A percentile compares a stretch with the other conserved stretches of the same genome.
phyloP scores from a whole-genome alignment of 2,329 filamentous ascomycete species.

The Ciborinia camelliae region DNA sequence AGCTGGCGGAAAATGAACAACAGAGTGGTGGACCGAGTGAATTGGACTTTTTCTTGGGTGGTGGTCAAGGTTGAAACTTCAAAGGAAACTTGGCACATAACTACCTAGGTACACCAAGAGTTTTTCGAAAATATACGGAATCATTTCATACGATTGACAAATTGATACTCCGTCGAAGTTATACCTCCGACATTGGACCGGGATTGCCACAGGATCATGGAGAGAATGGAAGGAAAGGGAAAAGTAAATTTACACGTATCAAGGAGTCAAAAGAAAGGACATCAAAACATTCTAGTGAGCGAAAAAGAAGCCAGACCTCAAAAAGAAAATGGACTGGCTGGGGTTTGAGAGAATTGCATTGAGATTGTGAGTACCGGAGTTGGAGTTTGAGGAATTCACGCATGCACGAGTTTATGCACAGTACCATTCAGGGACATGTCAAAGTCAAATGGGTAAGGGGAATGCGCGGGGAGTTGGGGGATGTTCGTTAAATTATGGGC shows the following conservation, averaged over 20 bases:
- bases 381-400: neutral
- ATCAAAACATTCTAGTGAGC: neutral
- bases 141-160: constrained; percentile 7
- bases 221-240: neutral
- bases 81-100: neutral
- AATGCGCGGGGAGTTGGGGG: neutral
- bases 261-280: neutral
- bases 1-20: constrained; percentile 78
- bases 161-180: neutral
- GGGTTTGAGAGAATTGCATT: neutral
- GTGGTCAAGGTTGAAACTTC: constrained; percentile 20
- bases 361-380: neutral
- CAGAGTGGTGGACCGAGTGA: constrained; percentile 66
- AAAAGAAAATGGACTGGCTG: neutral
- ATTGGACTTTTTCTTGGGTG: constrained; percentile 69
- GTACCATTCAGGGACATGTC: neutral
- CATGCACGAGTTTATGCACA: neutral
- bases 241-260: neutral
- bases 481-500: neutral
- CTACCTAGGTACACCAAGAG: too few relatives aligned
- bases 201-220: neutral
- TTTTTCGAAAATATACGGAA: neutral
- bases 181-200: neutral
- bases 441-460: neutral
- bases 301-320: too few relatives aligned